Base-by-base conservation (phyloP, 2,329 filamentous ascomycete genomes). In the Trematosphaeria pertusa region DNA sequence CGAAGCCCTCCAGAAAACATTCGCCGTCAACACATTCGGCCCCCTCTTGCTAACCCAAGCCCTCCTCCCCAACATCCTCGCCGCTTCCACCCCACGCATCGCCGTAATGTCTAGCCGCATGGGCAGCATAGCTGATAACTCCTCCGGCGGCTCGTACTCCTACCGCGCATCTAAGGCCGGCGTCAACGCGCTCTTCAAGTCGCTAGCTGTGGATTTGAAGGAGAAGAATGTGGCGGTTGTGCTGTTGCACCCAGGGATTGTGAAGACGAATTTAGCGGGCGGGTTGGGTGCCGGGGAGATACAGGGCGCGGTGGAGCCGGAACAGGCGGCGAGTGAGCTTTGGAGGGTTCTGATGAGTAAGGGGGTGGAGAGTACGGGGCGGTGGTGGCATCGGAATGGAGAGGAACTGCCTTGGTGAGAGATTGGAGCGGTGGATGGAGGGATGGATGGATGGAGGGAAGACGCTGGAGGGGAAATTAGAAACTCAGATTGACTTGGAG, bases 161-260 rank as follows among this genome's bases (percentile, higher is more conserved):
- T 78, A 78, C 41, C 72, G 76, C 2, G 66, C 70, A 2, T 72
- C 64, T 9, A 78, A 78, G 53, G 71, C 76, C 4, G 76, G 74
- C 6, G 69, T 78, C 20, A 77, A 78, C 49, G 70, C 64, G 28
- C 59, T 79, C 11, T 75, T 73, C 37, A 75, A 76, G 59, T 75
- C 62, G 45, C 48, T 78, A 56, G 67, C 73, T 2, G 56, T 77
- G 38, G 75, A 78, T 50, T 48, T 78, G 43, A 65, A 56, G 40
- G 63, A 63, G 3, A 69, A 72, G 43, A 69, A 70, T 7, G 66
- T 78, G 3, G 62, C 69, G 4, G 74, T 78, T 2, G 54, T 69
- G 21, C 41, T 78, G 20, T 48, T 79, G 52, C 76, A 79, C 57
- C 76, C 76, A 4, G 76, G 72, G 0, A 72, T 70, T 28, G 74